A percentile compares a stretch with the other conserved stretches of the same genome.
phyloP scores from a whole-genome alignment of 78 protist genomes.

The Cyanophora paradoxa region DNA sequence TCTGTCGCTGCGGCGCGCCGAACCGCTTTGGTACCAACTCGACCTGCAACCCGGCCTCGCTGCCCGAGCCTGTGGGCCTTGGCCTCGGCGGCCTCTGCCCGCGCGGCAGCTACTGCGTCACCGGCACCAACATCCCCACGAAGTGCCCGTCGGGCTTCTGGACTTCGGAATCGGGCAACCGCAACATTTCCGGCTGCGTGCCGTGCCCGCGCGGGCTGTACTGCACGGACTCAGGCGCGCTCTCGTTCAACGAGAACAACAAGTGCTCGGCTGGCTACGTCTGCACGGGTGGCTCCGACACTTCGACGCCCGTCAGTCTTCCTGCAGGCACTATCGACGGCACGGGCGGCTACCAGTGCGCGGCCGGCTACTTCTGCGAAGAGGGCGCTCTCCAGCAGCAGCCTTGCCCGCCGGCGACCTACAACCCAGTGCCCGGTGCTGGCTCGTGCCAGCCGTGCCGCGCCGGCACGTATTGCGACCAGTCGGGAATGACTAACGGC shows the following conservation, averaged over 20 bases:
- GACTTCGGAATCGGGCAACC: too few relatives aligned
- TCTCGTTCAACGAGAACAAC: neutral
- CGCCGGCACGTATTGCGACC: constrained; percentile 37
- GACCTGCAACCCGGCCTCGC: too few relatives aligned
- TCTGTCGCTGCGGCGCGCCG: too few relatives aligned
- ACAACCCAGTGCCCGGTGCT: neutral
- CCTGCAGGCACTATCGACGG: neutral
- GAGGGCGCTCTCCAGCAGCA: neutral
- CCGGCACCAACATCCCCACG: neutral
- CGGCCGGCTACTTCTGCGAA: too few relatives aligned
- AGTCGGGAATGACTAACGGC: too few relatives aligned
- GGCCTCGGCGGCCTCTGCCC: too few relatives aligned
- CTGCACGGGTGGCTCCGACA: too few relatives aligned
- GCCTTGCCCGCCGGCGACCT: constrained; percentile 27
- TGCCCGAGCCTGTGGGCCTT: too few relatives aligned
- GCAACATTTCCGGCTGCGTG: constrained; percentile 18
- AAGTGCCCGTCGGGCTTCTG: neutral
- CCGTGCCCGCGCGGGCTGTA: constrained; percentile 29
- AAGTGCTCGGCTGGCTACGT: constrained; percentile 27
- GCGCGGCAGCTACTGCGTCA: constrained; percentile 46
- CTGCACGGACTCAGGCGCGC: constrained; percentile 16
- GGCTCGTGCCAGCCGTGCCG: constrained; percentile 23
- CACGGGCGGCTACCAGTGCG: neutral
- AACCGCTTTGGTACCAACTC: too few relatives aligned
- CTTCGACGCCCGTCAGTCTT: neutral